Conservation (phyloP, 306 rosid genomes). For the Dalbergia cultrata region DNA sequence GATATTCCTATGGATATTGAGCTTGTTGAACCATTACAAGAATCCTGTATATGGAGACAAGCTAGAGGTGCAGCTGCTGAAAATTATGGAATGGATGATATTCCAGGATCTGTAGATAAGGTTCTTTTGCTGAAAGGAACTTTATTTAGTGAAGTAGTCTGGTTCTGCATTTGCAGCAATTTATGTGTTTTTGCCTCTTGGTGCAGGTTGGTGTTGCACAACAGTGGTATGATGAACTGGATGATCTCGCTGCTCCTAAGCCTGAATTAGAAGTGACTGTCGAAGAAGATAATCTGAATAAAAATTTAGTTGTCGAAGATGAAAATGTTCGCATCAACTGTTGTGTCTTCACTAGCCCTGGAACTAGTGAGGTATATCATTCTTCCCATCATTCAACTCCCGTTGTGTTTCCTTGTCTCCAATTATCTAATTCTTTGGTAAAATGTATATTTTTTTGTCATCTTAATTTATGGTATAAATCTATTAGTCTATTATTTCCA, state of each 20-base stretch:
- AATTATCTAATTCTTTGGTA: too few species aligned
- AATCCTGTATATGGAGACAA: slow-evolving; percentile 83
- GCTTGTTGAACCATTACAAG: slow-evolving; percentile 80
- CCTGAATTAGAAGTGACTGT: slow-evolving; percentile 57
- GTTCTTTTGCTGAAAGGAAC: slow-evolving; percentile 46
- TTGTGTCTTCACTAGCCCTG: slow-evolving; percentile 80
- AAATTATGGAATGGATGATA: slow-evolving; percentile 59
- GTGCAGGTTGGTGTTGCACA: slow-evolving; percentile 84
- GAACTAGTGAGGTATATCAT: slow-evolving; percentile 84
- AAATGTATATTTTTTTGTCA: too few species aligned
- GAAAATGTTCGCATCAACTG: slow-evolving; percentile 52
- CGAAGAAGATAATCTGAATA: slow-evolving; percentile 51
- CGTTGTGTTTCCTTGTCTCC: too few species aligned
- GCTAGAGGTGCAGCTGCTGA: slow-evolving; percentile 87
- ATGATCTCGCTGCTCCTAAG: slow-evolving; percentile 64
- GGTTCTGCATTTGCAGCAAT: slow-evolving; percentile 42
- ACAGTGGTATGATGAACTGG: slow-evolving; percentile 87
- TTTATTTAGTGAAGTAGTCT: slow-evolving; percentile 25
- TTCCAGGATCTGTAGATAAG: slow-evolving; percentile 67
- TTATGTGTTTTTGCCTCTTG: slow-evolving; percentile 37
- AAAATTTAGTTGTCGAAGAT: slow-evolving; percentile 52
- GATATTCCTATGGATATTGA: slow-evolving; percentile 73
- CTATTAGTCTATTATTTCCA: background rate
- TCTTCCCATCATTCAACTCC: too few species aligned
- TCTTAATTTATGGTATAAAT: too few species aligned